Percentiles rank a stretch among this genome's conserved stretches.
Evolutionary conservation across 2,329 filamentous ascomycete genomes (phyloP).

Genomic region (Phialocephala subalpina): DNA sequence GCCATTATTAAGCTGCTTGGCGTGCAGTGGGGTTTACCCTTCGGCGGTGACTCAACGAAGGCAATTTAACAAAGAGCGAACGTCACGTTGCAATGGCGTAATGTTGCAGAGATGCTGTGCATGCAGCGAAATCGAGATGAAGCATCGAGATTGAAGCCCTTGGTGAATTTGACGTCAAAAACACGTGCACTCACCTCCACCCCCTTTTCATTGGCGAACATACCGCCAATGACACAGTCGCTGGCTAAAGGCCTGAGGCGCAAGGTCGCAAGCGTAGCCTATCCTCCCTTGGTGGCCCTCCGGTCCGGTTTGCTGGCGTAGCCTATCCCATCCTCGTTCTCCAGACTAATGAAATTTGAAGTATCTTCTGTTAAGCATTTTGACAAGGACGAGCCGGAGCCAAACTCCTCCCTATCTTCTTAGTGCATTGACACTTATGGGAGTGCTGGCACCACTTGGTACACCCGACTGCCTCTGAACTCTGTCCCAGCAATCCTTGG

Average conservation of each 20-base stretch:
- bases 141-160: background rate
- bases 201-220: background rate
- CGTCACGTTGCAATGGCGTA: slow-evolving; percentile 22
- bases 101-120: slow-evolving; percentile 19
- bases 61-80: background rate
- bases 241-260: slow-evolving; percentile 12
- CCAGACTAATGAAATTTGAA: slow-evolving; percentile 6
- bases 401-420: background rate
- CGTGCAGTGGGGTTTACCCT: slow-evolving; percentile 8
- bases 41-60: slow-evolving; percentile 24
- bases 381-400: background rate
- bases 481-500: slow-evolving; percentile 6
- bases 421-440: slow-evolving; percentile 17
- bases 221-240: background rate
- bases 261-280: background rate
- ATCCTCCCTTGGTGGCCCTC: background rate
- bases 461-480: background rate
- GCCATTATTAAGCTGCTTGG: slow-evolving; percentile 11
- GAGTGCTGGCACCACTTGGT: slow-evolving; percentile 25
- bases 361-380: slow-evolving; percentile 1
- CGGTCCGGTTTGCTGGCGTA: background rate
- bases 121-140: slow-evolving; percentile 12
- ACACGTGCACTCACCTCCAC: background rate
- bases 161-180: background rate
- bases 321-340: slow-evolving; percentile 7